phyloP scores from a whole-genome alignment of 1,139 yeast genomes.

The Kluyveromyces sp. region DNA sequence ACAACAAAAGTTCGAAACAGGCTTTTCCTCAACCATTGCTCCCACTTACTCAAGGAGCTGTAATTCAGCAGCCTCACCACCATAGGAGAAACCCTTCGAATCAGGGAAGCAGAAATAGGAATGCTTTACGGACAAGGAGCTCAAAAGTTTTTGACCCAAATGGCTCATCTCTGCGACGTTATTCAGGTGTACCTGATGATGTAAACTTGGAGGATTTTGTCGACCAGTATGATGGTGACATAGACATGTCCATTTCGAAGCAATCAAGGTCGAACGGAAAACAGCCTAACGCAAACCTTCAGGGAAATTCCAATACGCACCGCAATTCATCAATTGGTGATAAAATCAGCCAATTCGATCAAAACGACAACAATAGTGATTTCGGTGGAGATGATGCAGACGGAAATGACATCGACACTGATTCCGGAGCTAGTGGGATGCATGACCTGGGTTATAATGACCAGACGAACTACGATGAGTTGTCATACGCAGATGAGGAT shows the following conservation, averaged over 20 bases:
- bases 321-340: background rate
- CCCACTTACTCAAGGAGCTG: background rate
- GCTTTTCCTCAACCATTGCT: background rate
- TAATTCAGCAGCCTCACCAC: background rate
- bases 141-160: conserved; percentile 64
- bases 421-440: conserved; percentile 7
- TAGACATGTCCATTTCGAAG: conserved; percentile 15
- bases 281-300: background rate
- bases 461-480: conserved; percentile 14
- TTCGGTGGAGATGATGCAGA: conserved; percentile 29
- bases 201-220: conserved; percentile 57
- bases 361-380: conserved; percentile 22
- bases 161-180: conserved; percentile 64
- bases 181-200: conserved; percentile 66
- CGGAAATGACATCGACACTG: conserved; percentile 14
- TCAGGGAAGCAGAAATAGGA: conserved; percentile 11
- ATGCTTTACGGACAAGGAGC: conserved; percentile 52
- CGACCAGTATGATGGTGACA: conserved; percentile 43
- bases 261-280: background rate
- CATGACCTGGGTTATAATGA: conserved; percentile 10
- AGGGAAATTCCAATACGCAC: background rate
- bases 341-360: conserved; percentile 20
- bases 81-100: conserved; percentile 9
- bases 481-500: conserved; percentile 13
- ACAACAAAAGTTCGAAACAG: background rate